Percentiles rank a stretch among this genome's conserved stretches.
phyloP scores from a whole-genome alignment of 2,329 filamentous ascomycete species.

The Nigrospora oryzae region DNA sequence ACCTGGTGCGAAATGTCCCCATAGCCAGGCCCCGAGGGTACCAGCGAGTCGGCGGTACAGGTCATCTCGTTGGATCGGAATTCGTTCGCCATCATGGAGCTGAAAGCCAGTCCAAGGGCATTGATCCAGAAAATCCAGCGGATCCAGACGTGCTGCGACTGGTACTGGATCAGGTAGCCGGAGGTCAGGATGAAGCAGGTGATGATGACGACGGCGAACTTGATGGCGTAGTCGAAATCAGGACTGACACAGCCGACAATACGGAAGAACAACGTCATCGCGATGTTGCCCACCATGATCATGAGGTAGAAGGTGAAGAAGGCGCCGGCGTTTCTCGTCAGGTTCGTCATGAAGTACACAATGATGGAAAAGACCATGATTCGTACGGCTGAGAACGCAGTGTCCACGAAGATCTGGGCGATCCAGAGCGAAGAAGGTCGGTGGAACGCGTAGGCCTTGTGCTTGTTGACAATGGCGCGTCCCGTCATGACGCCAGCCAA shows the following conservation, averaged over 20 bases:
- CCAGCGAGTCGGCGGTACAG: conserved; percentile 58
- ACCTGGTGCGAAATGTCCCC: conserved; percentile 65
- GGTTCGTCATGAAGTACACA: conserved; percentile 70
- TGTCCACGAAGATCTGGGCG: conserved; percentile 72
- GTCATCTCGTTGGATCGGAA: conserved; percentile 62
- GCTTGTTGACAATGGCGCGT: conserved; percentile 73
- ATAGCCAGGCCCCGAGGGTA: conserved; percentile 66
- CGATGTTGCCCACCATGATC: conserved; percentile 59
- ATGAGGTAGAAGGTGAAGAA: conserved; percentile 74
- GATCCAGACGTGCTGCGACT: conserved; percentile 65
- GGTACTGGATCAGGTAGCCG: conserved; percentile 78
- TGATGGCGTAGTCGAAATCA: conserved; percentile 80
- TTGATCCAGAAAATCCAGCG: conserved; percentile 78
- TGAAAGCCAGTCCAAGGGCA: conserved; percentile 65
- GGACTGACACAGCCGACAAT: conserved; percentile 68
- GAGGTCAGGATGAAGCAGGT: conserved; percentile 75
- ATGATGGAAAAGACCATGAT: conserved; percentile 67
- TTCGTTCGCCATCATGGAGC: conserved; percentile 79
- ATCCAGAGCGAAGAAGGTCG: conserved; percentile 77
- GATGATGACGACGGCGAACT: conserved; percentile 71
- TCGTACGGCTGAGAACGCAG: conserved; percentile 61
- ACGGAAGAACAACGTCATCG: conserved; percentile 71
- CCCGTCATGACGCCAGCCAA: conserved; percentile 68
- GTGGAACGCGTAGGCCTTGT: conserved; percentile 76
- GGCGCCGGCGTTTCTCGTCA: conserved; percentile 60